Evolutionary conservation across 1,139 yeast species (phyloP).

Genomic region (Debaryomyces subglobosus): DNA sequence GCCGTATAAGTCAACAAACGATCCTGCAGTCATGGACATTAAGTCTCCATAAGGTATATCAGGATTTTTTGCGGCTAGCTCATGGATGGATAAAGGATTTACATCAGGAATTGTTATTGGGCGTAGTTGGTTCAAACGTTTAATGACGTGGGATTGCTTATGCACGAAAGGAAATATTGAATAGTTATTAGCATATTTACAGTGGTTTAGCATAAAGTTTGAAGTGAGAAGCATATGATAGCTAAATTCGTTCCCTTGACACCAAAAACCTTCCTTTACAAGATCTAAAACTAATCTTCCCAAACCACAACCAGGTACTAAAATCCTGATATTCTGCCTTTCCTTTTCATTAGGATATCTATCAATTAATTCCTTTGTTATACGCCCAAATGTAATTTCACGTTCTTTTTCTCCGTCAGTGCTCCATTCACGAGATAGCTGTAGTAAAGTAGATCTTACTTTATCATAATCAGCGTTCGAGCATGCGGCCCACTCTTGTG

Average conservation of each 20-base stretch:
- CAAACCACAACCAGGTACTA: conserved; percentile 85
- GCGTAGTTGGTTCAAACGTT: conserved; percentile 49
- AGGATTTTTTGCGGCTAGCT: conserved; percentile 33
- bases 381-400: conserved; percentile 42
- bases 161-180: conserved; percentile 59
- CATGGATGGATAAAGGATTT: conserved; percentile 41
- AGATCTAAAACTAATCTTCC: conserved; percentile 79
- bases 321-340: conserved; percentile 47
- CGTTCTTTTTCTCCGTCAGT: conserved; percentile 61
- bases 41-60: conserved; percentile 50
- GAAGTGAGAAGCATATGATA: conserved; percentile 79
- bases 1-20: conserved; percentile 77
- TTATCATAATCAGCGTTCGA: conserved; percentile 56
- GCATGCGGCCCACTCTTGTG: conserved; percentile 50
- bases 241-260: conserved; percentile 87
- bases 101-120: conserved; percentile 58
- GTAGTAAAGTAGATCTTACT: conserved; percentile 63
- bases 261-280: conserved; percentile 64
- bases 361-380: conserved; percentile 47
- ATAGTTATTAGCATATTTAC: conserved; percentile 39
- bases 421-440: conserved; percentile 79
- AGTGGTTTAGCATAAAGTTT: conserved; percentile 61
- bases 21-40: conserved; percentile 81
- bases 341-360: conserved; percentile 43
- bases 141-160: conserved; percentile 49